These are phyloP conservation scores for Fusarium cyanostomum DNA, from an alignment of 2,329 filamentous ascomycete genomes.

Conservation along the genomic window DNA sequence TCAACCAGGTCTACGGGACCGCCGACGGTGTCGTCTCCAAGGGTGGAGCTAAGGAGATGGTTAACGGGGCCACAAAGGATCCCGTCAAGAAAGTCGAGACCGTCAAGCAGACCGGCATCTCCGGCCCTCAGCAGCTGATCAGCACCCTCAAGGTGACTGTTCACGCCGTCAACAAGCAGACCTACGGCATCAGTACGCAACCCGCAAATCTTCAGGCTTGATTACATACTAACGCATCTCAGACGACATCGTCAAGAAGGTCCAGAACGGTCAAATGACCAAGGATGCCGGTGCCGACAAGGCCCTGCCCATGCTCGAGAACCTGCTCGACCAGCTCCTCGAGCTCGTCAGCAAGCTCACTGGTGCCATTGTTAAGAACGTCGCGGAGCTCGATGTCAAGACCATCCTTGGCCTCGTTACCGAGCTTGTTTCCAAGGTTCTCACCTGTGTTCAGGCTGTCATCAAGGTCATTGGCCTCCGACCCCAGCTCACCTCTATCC, in stretches of 20 bases:
- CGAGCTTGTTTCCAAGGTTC: slow-evolving; percentile 30
- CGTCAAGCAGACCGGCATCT: not conserved
- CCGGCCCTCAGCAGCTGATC: slow-evolving; percentile 8
- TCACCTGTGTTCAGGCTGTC: slow-evolving; percentile 38
- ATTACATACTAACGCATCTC: not conserved
- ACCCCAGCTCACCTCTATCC: slow-evolving; percentile 38
- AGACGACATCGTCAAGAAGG: slow-evolving; percentile 34
- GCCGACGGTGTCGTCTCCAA: not conserved
- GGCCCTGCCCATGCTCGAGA: slow-evolving; percentile 26
- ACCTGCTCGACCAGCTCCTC: slow-evolving; percentile 36
- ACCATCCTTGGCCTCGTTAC: slow-evolving; percentile 35
- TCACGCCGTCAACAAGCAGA: slow-evolving; percentile 15
- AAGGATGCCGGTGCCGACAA: slow-evolving; percentile 33
- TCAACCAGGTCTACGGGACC: not conserved
- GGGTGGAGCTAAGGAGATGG: slow-evolving; percentile 8
- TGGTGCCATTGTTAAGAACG: slow-evolving; percentile 31
- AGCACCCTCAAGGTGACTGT: slow-evolving; percentile 4
- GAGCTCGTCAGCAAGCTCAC: slow-evolving; percentile 39
- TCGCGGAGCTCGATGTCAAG: slow-evolving; percentile 38
- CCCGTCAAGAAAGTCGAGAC: not conserved
- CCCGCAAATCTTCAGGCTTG: not conserved
- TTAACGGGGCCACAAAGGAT: not conserved
- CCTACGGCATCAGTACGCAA: slow-evolving; percentile 9
- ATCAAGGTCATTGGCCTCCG: slow-evolving; percentile 38
- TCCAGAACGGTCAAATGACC: slow-evolving; percentile 33